Evolutionary conservation across 202 grass and related monocot genomes (phyloP).

Genomic region (Bolboschoenoplectus hybrid): DNA sequence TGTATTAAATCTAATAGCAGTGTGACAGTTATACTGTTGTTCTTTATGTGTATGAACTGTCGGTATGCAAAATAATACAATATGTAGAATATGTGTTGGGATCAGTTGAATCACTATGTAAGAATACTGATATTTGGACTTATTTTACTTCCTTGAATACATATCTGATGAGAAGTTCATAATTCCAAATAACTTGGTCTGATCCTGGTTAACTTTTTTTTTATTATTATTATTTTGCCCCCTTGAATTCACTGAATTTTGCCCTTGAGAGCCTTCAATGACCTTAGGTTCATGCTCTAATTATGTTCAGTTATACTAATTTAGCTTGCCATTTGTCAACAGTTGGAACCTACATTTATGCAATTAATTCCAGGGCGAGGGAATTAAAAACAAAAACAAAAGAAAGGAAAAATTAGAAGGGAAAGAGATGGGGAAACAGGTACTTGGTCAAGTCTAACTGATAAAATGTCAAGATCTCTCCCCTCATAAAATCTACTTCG

Average conservation of each 20-base stretch:
- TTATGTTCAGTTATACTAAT: background rate
- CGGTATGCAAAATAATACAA: background rate
- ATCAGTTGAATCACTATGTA: background rate
- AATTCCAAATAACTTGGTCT: background rate
- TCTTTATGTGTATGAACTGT: constrained; percentile 43
- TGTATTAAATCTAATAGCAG: constrained; percentile 20
- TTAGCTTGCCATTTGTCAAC: background rate
- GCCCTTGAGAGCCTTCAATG: background rate
- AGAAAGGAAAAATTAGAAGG: background rate
- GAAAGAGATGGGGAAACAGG: background rate
- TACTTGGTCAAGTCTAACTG: background rate
- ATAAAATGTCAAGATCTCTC: background rate
- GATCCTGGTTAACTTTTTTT: background rate
- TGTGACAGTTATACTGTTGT: constrained; percentile 41
- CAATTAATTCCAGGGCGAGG: background rate
- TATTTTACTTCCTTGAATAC: constrained; percentile 1
- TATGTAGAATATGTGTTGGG: constrained; percentile 15
- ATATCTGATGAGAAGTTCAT: background rate
- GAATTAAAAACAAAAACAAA: background rate
- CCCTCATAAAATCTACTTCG: no score
- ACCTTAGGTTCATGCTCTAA: background rate
- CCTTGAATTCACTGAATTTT: no score
- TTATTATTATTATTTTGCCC: background rate
- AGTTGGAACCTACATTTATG: background rate
- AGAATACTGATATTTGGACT: background rate